Conservation (phyloP, 176 grass and related monocot species). For the Ananas comosus region DNA sequence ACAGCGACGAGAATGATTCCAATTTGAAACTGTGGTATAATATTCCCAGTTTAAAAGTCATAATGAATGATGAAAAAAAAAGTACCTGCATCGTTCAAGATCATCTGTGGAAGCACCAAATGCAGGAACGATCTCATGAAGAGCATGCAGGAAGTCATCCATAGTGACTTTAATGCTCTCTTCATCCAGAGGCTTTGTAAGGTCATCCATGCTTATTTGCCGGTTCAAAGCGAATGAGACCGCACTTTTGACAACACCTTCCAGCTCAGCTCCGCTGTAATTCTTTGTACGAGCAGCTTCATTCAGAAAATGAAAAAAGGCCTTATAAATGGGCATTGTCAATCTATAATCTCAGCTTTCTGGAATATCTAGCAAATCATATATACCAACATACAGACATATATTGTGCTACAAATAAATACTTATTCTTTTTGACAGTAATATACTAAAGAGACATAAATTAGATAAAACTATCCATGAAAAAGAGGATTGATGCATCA, state of each 20-base stretch:
- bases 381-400: no score
- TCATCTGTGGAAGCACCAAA: constrained; percentile 91
- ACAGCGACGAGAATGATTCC: no score
- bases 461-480: no score
- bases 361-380: no score
- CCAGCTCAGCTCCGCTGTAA: constrained; percentile 91
- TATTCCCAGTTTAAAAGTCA: background rate
- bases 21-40: no score
- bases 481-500: no score
- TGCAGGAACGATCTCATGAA: constrained; percentile 86
- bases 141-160: constrained; percentile 89
- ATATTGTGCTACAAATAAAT: no score
- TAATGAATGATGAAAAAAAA: background rate
- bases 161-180: constrained; percentile 98
- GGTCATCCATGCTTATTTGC: constrained; percentile 90
- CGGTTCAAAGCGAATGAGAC: constrained; percentile 86
- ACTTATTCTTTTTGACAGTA: no score
- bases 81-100: constrained; percentile 96
- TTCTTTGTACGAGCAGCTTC: constrained; percentile 96
- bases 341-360: constrained; percentile 6
- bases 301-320: constrained; percentile 23
- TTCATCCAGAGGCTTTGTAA: constrained; percentile 77
- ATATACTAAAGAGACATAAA: no score
- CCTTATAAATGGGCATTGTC: constrained; percentile 13
- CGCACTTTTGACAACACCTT: constrained; percentile 98